These are phyloP conservation scores for Rhexocercosporidium sp. DNA, from an alignment of 2,329 filamentous ascomycete genomes.

Conservation along the genomic window DNA sequence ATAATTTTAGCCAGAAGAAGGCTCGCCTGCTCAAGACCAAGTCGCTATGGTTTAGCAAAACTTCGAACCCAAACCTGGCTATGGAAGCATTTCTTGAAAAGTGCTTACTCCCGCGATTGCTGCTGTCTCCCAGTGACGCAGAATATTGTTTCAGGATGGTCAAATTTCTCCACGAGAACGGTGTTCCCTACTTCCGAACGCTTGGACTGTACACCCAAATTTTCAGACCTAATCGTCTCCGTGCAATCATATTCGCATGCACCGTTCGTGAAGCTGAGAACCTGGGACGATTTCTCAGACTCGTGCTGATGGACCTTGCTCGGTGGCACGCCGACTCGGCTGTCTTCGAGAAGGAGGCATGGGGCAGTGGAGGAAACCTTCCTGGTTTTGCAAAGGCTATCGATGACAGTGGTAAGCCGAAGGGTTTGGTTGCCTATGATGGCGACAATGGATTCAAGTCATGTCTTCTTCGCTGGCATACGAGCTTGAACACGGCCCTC, in stretches of 20 bases:
- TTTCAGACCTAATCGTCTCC: conserved; percentile 81
- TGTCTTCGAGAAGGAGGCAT: conserved; percentile 82
- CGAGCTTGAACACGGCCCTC: conserved; percentile 77
- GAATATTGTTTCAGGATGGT: conserved; percentile 88
- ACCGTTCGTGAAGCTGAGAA: conserved; percentile 92
- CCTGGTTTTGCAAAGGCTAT: conserved; percentile 81
- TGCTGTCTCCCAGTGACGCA: conserved; percentile 84
- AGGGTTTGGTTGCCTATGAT: conserved; percentile 78
- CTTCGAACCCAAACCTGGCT: conserved; percentile 66
- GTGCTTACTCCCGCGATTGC: conserved; percentile 86
- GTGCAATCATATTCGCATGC: conserved; percentile 84
- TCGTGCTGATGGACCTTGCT: conserved; percentile 78
- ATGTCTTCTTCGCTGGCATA: conserved; percentile 89
- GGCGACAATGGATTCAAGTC: conserved; percentile 85
- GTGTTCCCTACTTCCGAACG: conserved; percentile 84
- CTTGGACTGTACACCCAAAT: conserved; percentile 83
- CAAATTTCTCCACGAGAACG: conserved; percentile 83
- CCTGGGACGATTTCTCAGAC: conserved; percentile 87
- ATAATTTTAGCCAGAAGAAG: conserved; percentile 69
- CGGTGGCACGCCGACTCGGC: conserved; percentile 82
- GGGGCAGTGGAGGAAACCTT: conserved; percentile 67
- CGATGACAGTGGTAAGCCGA: conserved; percentile 72
- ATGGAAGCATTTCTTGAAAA: conserved; percentile 84
- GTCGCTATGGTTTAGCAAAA: conserved; percentile 75
- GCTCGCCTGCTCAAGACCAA: conserved; percentile 77